phyloP scores from a whole-genome alignment of 805 yeast genomes.

The Saturnispora diversa region DNA sequence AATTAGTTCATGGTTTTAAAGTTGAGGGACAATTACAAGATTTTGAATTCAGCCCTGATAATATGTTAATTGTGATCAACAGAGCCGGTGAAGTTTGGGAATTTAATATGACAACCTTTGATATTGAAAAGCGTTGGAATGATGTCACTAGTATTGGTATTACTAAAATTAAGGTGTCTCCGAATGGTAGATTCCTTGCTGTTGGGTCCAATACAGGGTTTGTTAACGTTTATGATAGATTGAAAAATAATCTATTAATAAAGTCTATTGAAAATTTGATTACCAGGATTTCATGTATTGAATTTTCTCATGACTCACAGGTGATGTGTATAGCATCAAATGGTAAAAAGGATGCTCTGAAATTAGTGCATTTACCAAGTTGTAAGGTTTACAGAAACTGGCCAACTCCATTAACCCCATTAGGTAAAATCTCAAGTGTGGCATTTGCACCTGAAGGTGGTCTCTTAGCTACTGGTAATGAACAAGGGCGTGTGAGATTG shows the following conservation, averaged over 20 bases:
- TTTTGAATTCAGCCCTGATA: slow-evolving; percentile 51
- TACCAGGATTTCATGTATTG: slow-evolving; percentile 65
- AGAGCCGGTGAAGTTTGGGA: slow-evolving; percentile 87
- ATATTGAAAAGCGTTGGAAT: slow-evolving; percentile 62
- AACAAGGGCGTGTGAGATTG: slow-evolving; percentile 79
- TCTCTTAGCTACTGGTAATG: slow-evolving; percentile 84
- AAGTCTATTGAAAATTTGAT: slow-evolving; percentile 71
- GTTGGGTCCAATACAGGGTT: slow-evolving; percentile 84
- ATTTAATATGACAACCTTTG: slow-evolving; percentile 46
- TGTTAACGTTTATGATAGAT: slow-evolving; percentile 75
- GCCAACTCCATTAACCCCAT: slow-evolving; percentile 96
- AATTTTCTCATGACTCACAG: slow-evolving; percentile 84
- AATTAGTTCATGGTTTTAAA: slow-evolving; percentile 80
- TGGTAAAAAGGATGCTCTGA: slow-evolving; percentile 75
- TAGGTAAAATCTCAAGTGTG: slow-evolving; percentile 83
- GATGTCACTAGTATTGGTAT: slow-evolving; percentile 83
- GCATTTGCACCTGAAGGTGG: slow-evolving; percentile 75
- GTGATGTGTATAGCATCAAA: slow-evolving; percentile 77
- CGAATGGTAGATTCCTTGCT: slow-evolving; percentile 71
- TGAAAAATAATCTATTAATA: slow-evolving; percentile 39
- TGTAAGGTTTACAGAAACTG: slow-evolving; percentile 85
- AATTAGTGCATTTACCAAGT: slow-evolving; percentile 80
- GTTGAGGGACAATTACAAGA: slow-evolving; percentile 83
- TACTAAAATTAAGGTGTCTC: slow-evolving; percentile 53
- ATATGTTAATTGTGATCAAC: slow-evolving; percentile 51